Conservation (phyloP, 1,284 basidiomycete species). For the Heliocybe sulcata region DNA sequence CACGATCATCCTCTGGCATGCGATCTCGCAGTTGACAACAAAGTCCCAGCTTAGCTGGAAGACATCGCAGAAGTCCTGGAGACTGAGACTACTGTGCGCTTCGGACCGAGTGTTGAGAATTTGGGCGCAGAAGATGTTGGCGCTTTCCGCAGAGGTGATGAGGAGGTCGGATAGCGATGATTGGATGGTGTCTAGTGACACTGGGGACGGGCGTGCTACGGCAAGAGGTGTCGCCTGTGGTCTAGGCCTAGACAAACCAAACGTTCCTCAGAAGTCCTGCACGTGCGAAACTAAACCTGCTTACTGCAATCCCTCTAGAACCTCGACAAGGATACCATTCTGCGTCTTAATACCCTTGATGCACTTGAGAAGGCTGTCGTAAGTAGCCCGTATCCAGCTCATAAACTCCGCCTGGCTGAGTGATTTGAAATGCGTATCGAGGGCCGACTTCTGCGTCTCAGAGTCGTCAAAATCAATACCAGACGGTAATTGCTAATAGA, state of each 20-base stretch:
- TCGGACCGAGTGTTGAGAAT: slow-evolving; percentile 73
- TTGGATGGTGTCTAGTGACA: slow-evolving; percentile 1
- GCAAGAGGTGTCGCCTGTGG: background rate
- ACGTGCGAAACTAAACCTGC: slow-evolving; percentile 12
- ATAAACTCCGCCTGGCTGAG: slow-evolving; percentile 69
- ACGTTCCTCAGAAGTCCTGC: background rate
- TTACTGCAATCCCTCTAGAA: slow-evolving; percentile 46
- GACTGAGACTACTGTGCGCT: slow-evolving; percentile 66
- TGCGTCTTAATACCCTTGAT: slow-evolving; percentile 72
- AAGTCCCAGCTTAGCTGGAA: slow-evolving; percentile 89
- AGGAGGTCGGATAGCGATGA: slow-evolving; percentile 51
- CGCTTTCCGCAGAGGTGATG: slow-evolving; percentile 75
- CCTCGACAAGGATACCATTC: slow-evolving; percentile 50
- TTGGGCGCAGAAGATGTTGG: slow-evolving; percentile 77
- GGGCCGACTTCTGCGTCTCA: slow-evolving; percentile 15
- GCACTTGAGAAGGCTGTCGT: slow-evolving; percentile 58
- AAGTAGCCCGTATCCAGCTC: slow-evolving; percentile 54
- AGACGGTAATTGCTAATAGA: slow-evolving; percentile 44
- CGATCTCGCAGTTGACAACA: slow-evolving; percentile 79
- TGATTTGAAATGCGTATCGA: slow-evolving; percentile 38
- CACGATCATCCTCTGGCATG: slow-evolving; percentile 88
- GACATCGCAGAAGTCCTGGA: slow-evolving; percentile 73
- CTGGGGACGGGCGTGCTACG: slow-evolving; percentile 6
- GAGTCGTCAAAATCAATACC: slow-evolving; percentile 46
- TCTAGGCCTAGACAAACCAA: background rate